Base-by-base conservation (phyloP, 176 grass and related monocot genomes). In the Miscanthus lutarioriparius region DNA sequence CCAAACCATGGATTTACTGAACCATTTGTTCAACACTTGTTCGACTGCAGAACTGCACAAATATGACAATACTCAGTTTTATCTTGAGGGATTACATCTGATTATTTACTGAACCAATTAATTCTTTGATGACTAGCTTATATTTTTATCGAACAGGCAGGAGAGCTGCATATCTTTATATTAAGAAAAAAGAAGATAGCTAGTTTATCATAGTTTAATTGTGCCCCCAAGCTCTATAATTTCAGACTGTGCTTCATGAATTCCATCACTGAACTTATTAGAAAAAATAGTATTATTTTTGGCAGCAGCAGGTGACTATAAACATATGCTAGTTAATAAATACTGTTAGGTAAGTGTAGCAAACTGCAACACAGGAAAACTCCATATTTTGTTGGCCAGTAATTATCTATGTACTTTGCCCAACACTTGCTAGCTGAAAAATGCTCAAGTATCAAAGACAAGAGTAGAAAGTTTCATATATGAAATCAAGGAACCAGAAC, bases 381-480 rank as follows among this genome's bases (percentile, higher is more conserved):
- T 47, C 5, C 64, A 40, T 15, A 65, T 65, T 12, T 82, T 20
- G 17, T 72, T 70, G 9, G 23, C 41, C 36, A 12, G 28, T 58
- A 39, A 45, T 37, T 56, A 76, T 76, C 1, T 23, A 2, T 78
- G 54, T 16, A 64, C 40, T 64, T 64, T 8, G 43, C 32, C 23
- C 53, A 45, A 84, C 40, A 79, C 43, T 80, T 53, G 49, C 1
- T 5, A 88, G 9, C n/a, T 51, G 13, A 78, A 7, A 76, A 63
- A 81, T 76, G 16, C 10, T 78, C 23, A 39, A 36, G 1, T 33
- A 71, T 70, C 39, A 36, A 77, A 58, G 12, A 66, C 5, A 53
- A 38, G 66, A 77, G 53, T 76, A 82, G 19, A 66, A 56, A 26
- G 66, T 64, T 67, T 65, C 32, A 10, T 32, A n/a, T 39, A 25